These are phyloP conservation scores for Epichloe scottii DNA, from an alignment of 2,329 filamentous ascomycete species.

Conservation along the genomic window DNA sequence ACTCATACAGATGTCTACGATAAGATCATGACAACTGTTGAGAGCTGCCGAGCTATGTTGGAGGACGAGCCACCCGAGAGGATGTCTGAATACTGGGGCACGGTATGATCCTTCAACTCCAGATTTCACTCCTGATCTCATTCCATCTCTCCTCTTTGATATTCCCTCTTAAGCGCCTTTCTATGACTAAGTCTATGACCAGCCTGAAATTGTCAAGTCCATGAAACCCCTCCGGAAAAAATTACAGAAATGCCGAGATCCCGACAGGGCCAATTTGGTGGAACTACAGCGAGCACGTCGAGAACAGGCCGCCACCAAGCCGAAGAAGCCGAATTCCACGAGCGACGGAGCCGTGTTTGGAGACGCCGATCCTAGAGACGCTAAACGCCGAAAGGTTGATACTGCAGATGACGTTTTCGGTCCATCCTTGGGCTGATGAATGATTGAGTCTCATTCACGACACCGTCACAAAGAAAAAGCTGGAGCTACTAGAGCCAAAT, in stretches of 20 bases:
- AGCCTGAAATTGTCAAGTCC: slow-evolving; percentile 30
- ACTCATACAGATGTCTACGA: slow-evolving; percentile 22
- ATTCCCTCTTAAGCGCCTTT: no score
- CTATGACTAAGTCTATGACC: slow-evolving; percentile 1
- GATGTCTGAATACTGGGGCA: slow-evolving; percentile 40
- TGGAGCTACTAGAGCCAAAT: no score
- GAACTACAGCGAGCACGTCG: slow-evolving; percentile 53
- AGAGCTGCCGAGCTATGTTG: slow-evolving; percentile 40
- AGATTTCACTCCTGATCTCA: background rate
- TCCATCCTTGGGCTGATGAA: slow-evolving; percentile 14
- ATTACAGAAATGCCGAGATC: slow-evolving; percentile 61
- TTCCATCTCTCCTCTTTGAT: background rate
- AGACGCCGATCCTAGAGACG: slow-evolving; percentile 22
- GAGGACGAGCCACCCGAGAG: slow-evolving; percentile 44
- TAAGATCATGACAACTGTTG: slow-evolving; percentile 37
- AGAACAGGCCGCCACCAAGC: slow-evolving; percentile 34
- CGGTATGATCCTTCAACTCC: slow-evolving; percentile 22
- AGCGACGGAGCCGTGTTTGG: slow-evolving; percentile 37
- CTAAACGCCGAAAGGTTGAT: slow-evolving; percentile 34
- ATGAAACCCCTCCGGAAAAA: slow-evolving; percentile 53
- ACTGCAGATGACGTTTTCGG: slow-evolving; percentile 35
- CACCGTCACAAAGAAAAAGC: no score
- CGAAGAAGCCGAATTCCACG: slow-evolving; percentile 27
- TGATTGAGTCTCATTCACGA: background rate
- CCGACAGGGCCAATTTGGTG: slow-evolving; percentile 60